Conservation (phyloP, 2,329 filamentous ascomycete species). For the Aureobasidium sp. region DNA sequence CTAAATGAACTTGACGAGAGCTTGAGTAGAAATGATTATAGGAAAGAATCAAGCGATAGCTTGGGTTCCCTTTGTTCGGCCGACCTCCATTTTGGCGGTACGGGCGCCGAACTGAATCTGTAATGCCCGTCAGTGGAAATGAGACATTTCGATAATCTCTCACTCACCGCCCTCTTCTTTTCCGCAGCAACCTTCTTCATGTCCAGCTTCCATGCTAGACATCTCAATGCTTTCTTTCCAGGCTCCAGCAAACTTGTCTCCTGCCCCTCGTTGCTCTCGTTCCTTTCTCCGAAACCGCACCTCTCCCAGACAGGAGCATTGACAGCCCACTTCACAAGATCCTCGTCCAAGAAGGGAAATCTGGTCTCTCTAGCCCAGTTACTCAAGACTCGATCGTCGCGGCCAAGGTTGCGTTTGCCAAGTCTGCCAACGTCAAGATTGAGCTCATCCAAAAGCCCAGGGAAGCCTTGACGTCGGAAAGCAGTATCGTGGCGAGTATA, state of each 20-base stretch:
- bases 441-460: constrained; percentile 71
- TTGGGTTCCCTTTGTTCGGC: constrained; percentile 43
- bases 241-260: constrained; percentile 52
- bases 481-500: constrained; percentile 79
- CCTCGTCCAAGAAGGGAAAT: constrained; percentile 86
- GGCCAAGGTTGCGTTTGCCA: constrained; percentile 87
- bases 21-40: not conserved
- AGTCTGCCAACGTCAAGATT: constrained; percentile 77
- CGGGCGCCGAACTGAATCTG: constrained; percentile 40
- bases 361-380: constrained; percentile 84
- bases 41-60: constrained; percentile 25
- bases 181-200: constrained; percentile 68
- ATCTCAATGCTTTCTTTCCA: constrained; percentile 72
- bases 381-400: constrained; percentile 85
- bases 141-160: not conserved
- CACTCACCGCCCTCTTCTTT: constrained; percentile 79
- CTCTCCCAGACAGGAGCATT: constrained; percentile 71
- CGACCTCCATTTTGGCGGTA: constrained; percentile 43
- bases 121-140: constrained; percentile 13
- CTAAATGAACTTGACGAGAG: not conserved
- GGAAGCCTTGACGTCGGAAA: constrained; percentile 61
- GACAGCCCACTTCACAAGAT: constrained; percentile 75
- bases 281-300: constrained; percentile 64
- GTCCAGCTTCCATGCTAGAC: constrained; percentile 67
- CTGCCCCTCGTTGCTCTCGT: constrained; percentile 20